Evolutionary conservation across 2,329 filamentous ascomycete genomes (phyloP).

Genomic region (Fulvia fulva): DNA sequence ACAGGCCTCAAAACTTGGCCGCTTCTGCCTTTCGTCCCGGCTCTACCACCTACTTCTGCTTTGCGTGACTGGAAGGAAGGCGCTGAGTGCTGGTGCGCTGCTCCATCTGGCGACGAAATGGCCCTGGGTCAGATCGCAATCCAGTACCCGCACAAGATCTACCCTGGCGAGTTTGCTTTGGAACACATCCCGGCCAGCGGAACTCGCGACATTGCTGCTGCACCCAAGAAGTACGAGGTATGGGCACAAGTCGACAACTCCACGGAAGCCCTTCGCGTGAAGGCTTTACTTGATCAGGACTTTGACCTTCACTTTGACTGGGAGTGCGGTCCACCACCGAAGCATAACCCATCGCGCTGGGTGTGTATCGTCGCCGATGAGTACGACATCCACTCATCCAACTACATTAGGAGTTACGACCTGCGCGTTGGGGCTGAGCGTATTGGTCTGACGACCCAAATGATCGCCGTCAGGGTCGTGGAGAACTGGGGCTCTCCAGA

Average conservation of each 20-base stretch:
- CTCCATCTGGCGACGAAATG: constrained; percentile 41
- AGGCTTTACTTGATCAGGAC: constrained; percentile 16
- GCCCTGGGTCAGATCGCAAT: constrained; percentile 64
- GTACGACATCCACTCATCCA: constrained; percentile 41
- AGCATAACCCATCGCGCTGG: constrained; percentile 25
- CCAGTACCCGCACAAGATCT: constrained; percentile 34
- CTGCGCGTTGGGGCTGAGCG: constrained; percentile 29
- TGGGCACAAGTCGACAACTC: constrained; percentile 38
- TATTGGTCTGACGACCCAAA: constrained; percentile 30
- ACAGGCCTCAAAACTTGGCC: neutral
- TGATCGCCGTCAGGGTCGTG: constrained; percentile 38
- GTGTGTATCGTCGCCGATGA: constrained; percentile 39
- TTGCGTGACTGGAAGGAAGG: constrained; percentile 69
- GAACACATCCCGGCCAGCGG: constrained; percentile 44
- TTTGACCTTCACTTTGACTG: constrained; percentile 6
- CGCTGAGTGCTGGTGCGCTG: constrained; percentile 84
- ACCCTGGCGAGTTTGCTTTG: constrained; percentile 40
- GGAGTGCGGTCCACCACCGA: constrained; percentile 15
- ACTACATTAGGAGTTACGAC: constrained; percentile 42
- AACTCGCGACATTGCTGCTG: constrained; percentile 38
- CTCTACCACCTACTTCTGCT: constrained; percentile 42
- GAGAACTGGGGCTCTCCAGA: constrained; percentile 42
- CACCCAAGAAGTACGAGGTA: constrained; percentile 43
- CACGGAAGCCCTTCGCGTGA: constrained; percentile 5
- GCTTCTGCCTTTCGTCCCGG: neutral